Evolutionary conservation across 1,139 yeast species (phyloP).

Genomic region (Kazachstania sp.): DNA sequence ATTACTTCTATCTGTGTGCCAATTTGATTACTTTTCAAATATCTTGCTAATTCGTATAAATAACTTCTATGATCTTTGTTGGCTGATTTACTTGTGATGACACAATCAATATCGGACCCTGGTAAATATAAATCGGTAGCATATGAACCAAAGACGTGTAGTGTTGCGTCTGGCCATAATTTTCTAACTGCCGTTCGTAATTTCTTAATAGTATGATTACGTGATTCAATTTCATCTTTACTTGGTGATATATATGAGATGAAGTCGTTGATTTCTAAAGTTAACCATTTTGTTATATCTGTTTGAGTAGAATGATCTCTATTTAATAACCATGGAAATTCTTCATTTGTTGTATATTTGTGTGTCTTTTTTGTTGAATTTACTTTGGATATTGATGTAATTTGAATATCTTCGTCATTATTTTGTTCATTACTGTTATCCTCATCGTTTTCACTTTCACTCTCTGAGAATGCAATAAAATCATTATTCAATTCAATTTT

Average conservation of each 20-base stretch:
- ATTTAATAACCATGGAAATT: slow-evolving; percentile 67
- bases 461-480: slow-evolving; percentile 32
- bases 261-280: slow-evolving; percentile 80
- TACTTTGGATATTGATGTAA: not conserved
- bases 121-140: slow-evolving; percentile 94
- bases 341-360: slow-evolving; percentile 3
- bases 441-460: slow-evolving; percentile 24
- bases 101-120: slow-evolving; percentile 96
- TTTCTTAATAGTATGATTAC: slow-evolving; percentile 59
- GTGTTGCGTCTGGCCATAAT: slow-evolving; percentile 76
- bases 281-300: slow-evolving; percentile 80
- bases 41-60: slow-evolving; percentile 68
- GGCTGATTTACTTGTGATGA: slow-evolving; percentile 58
- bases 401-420: not conserved
- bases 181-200: slow-evolving; percentile 48
- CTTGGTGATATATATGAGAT: slow-evolving; percentile 85
- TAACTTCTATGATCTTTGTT: slow-evolving; percentile 60
- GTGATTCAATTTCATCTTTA: slow-evolving; percentile 55
- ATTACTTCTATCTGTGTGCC: slow-evolving; percentile 79
- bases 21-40: slow-evolving; percentile 50
- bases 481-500: slow-evolving; percentile 34
- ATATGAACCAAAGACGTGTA: slow-evolving; percentile 87
- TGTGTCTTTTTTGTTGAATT: not conserved
- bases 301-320: slow-evolving; percentile 66
- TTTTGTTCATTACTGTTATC: slow-evolving; percentile 13